Evolutionary conservation across 192 early-diverging fungal genomes (phyloP), one percentile per base, ranked within the genome.

Genomic region (Chytriomyces sp.): DNA sequence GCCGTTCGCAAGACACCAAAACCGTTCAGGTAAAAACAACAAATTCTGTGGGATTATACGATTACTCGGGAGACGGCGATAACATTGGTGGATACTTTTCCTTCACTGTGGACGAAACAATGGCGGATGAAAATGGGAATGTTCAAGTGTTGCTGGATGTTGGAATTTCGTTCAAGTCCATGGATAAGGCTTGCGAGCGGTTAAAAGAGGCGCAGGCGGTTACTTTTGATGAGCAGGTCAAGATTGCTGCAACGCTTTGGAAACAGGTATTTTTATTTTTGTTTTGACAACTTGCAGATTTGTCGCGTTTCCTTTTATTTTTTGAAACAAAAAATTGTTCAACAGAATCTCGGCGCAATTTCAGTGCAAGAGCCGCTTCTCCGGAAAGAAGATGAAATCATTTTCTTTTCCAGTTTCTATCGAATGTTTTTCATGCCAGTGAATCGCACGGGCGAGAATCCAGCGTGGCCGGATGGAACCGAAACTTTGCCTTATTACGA

Each of bases 371-470:
- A 66, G 59, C 65, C 78, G 60, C 23, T 50, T 0, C 1, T 50
- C 46, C 1, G 49, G 9, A 49, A 61, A 16, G 28, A n/a, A 16
- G 47, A 77, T 69, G 16, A 43, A 8, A 46, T n/a, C 8, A 7
- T 76, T 8, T 72, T 76, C 0, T 75, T 69, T 49, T 82, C 75
- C 18, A 60, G 50, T 23, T 67, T 82, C 57, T 82, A 82, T 26
- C 73, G 81, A 4, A 62, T 66, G 7, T 81, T 82, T 47, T 65
- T 82, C 9, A 80, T 79, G 67, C 81, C 81, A 0, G 76, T 68
- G 5, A 72, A 82, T 67, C 67, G 72, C 16, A 82, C 81, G 5
- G 81, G 81, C 0, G 81, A 82, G 48, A 76, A 82, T 45, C 79
- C 80, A 8, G 50, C 47, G 20, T 76, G 79, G 78, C 28, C 24